These are phyloP conservation scores for Vigna angularis DNA, from an alignment of 306 rosid genomes.

Conservation along the genomic window DNA sequence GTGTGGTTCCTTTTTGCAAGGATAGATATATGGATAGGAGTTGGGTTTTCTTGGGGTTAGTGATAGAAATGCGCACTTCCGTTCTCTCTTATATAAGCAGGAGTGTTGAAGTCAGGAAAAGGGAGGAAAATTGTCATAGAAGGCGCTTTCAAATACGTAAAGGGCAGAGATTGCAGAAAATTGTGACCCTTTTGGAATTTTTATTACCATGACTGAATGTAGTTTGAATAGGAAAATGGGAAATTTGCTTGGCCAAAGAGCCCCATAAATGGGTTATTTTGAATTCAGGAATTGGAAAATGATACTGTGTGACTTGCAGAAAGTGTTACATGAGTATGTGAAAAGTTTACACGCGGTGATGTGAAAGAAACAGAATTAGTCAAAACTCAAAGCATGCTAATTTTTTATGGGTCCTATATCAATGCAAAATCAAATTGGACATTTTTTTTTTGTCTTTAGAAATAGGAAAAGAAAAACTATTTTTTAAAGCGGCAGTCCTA, in stretches of 20 bases:
- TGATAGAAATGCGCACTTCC: slow-evolving; percentile 4
- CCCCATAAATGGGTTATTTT: slow-evolving; percentile 43
- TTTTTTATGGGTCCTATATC: too few species aligned
- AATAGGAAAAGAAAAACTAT: too few species aligned
- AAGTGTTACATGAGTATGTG: slow-evolving; percentile 46
- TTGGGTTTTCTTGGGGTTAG: neutral
- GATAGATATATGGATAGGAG: slow-evolving; percentile 11
- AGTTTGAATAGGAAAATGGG: slow-evolving; percentile 45
- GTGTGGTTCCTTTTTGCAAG: slow-evolving; percentile 20
- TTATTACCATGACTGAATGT: slow-evolving; percentile 11
- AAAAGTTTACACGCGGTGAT: slow-evolving; percentile 50
- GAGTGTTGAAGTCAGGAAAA: slow-evolving; percentile 29
- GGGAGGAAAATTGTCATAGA: slow-evolving; percentile 12
- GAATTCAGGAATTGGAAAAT: slow-evolving; percentile 41
- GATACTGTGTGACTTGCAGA: slow-evolving; percentile 16
- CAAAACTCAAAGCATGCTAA: slow-evolving; percentile 35
- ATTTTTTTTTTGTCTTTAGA: too few species aligned
- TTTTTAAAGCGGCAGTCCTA: too few species aligned
- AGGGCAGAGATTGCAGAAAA: slow-evolving; percentile 45
- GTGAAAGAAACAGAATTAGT: slow-evolving; percentile 39
- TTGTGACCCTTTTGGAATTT: slow-evolving; percentile 28
- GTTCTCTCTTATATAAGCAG: slow-evolving; percentile 45
- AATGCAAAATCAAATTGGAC: too few species aligned
- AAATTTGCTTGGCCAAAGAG: neutral
- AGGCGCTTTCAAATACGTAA: slow-evolving; percentile 46